Conservation (phyloP, 208 protist genomes). For the Ichthyophonus hoferi region DNA sequence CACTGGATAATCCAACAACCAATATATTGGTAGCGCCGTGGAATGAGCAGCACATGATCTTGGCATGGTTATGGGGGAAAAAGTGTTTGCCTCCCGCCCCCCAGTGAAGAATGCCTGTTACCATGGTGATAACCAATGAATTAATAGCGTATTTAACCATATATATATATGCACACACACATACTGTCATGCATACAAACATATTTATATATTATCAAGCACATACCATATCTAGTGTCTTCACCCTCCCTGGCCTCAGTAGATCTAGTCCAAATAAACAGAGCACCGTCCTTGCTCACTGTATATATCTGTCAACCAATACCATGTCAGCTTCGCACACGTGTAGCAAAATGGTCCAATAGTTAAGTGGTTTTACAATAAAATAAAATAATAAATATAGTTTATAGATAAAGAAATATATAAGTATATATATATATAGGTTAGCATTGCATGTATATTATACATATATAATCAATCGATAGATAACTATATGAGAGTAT, state of each 20-base stretch:
- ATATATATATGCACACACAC: not conserved
- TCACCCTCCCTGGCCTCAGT: conserved; percentile 29
- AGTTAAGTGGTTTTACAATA: too few relatives aligned
- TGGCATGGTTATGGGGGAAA: conserved; percentile 46
- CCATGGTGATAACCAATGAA: not conserved
- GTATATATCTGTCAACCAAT: conserved; percentile 59
- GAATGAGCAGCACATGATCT: conserved; percentile 46
- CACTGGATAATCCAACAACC: conserved; percentile 63
- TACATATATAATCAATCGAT: too few relatives aligned
- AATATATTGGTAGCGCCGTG: conserved; percentile 52
- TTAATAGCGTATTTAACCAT: not conserved
- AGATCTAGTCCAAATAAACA: conserved; percentile 52
- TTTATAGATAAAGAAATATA: too few relatives aligned
- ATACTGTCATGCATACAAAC: not conserved
- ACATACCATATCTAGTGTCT: conserved; percentile 11
- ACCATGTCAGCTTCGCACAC: too few relatives aligned
- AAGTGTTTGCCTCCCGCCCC: conserved; percentile 38
- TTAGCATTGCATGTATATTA: too few relatives aligned
- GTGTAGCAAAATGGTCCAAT: too few relatives aligned
- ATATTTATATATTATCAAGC: not conserved
- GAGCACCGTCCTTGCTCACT: conserved; percentile 54
- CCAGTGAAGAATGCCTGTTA: not conserved
- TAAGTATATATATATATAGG: too few relatives aligned
- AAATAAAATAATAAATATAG: too few relatives aligned
- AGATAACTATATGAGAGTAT: too few relatives aligned